A percentile compares a stretch with the other conserved stretches of the same genome.
Evolutionary conservation across 768 basidiomycete genomes (phyloP).

Genomic region (Lentinula sp.): DNA sequence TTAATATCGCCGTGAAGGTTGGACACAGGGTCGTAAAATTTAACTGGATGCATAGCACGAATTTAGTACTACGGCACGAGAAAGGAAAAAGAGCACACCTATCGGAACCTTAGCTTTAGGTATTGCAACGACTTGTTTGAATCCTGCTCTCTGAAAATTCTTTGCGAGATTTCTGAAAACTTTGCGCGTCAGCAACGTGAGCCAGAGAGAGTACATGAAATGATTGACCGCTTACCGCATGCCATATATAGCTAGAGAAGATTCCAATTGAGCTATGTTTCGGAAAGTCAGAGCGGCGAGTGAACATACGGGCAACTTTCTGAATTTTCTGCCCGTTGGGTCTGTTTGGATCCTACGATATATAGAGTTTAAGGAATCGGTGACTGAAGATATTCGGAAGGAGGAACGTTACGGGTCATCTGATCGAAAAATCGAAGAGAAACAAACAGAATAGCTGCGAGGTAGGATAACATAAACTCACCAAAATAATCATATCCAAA

Average conservation of each 20-base stretch:
- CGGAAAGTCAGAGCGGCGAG: neutral
- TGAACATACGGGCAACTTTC: neutral
- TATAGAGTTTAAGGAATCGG: no score
- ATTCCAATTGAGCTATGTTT: neutral
- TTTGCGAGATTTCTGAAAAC: constrained; percentile 22
- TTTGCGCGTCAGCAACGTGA: neutral
- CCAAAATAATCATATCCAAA: constrained; percentile 47
- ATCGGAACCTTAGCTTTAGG: constrained; percentile 37
- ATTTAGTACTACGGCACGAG: neutral
- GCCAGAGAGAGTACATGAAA: constrained; percentile 1
- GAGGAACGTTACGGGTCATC: no score
- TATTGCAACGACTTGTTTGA: constrained; percentile 22
- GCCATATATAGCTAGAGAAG: neutral
- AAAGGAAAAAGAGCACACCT: constrained; percentile 16
- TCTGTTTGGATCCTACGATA: constrained; percentile 23
- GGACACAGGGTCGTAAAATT: constrained; percentile 38
- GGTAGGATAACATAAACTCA: constrained; percentile 17
- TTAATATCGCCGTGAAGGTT: constrained; percentile 48
- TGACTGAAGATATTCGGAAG: no score
- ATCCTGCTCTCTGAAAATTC: constrained; percentile 25
- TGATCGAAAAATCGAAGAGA: no score
- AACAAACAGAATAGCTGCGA: no score
- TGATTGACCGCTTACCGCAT: neutral
- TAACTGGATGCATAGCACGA: constrained; percentile 31
- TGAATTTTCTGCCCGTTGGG: constrained; percentile 14